phyloP scores from a whole-genome alignment of 352 stramenopile genomes.

The Phytophthora cactorum region DNA sequence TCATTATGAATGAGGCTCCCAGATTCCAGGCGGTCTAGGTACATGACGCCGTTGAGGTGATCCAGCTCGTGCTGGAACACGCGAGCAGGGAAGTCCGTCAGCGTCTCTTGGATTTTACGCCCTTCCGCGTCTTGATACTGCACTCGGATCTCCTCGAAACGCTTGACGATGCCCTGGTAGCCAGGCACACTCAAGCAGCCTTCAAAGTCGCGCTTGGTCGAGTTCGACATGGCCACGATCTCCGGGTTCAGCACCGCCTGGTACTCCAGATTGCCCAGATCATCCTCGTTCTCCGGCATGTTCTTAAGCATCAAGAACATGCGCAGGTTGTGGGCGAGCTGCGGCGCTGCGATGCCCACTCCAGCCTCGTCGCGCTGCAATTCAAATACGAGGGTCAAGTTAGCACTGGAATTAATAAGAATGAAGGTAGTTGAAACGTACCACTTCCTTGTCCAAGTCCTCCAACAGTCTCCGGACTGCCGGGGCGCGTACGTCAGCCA shows the following conservation, averaged over 20 bases:
- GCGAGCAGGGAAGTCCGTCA: slow-evolving; percentile 78
- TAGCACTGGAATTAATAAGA: not conserved
- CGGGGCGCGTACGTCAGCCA: slow-evolving; percentile 60
- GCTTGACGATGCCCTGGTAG: slow-evolving; percentile 78
- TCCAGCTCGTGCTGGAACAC: slow-evolving; percentile 88
- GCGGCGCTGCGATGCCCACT: slow-evolving; percentile 78
- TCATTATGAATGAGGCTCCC: slow-evolving; percentile 85
- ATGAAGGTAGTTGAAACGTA: slow-evolving; percentile 8
- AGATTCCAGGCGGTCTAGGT: slow-evolving; percentile 73
- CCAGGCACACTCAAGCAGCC: slow-evolving; percentile 84
- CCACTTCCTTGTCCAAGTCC: slow-evolving; percentile 74
- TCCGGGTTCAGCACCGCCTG: slow-evolving; percentile 82
- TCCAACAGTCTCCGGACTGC: slow-evolving; percentile 59
- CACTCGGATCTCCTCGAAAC: slow-evolving; percentile 68
- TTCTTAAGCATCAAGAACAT: slow-evolving; percentile 88
- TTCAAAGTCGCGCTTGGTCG: slow-evolving; percentile 80
- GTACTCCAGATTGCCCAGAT: slow-evolving; percentile 67
- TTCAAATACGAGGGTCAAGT: slow-evolving; percentile 2
- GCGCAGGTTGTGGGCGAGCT: slow-evolving; percentile 77
- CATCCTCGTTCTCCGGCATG: slow-evolving; percentile 57
- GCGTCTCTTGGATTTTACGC: slow-evolving; percentile 55
- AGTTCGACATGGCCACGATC: slow-evolving; percentile 61
- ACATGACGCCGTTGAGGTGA: slow-evolving; percentile 80
- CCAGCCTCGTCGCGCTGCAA: slow-evolving; percentile 67
- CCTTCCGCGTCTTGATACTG: slow-evolving; percentile 65